Base-by-base conservation (phyloP, 1,284 basidiomycete genomes). In the Boletus hoseneyae region DNA sequence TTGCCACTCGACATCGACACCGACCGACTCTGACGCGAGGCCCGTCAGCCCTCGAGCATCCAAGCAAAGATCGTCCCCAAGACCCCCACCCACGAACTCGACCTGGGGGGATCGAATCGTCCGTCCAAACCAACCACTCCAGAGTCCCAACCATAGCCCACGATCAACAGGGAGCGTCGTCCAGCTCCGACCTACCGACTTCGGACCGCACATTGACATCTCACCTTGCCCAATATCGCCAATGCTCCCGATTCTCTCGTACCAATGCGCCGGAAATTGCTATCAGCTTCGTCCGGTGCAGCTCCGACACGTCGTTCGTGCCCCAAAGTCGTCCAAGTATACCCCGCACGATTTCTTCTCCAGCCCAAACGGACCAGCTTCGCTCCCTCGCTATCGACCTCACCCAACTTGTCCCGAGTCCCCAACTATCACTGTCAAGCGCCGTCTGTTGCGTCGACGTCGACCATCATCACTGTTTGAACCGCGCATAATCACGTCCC, bases 351-450 rank as follows among this genome's bases (percentile, higher is more conserved):
- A 29, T 29, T 16, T 16, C 19, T 25, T 15, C 9, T 23, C 21
- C 19, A 34, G 19, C 34, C n/a, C 15, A 44, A 45, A 40, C 7
- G 27, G 18, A 30, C n/a, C n/a, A n/a, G n/a, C n/a, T n/a, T n/a
- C n/a, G n/a, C n/a, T n/a, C 33, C 44, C 3, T 6, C 38, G 30
- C 8, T 39, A 34, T 46, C 39, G 44, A 57, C 39, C 13, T 25
- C 23, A 5, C 6, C 29, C 29, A 30, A 7, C 29, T 46, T 27
- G 3, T 36, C 36, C 38, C 37, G 33, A 48, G 42, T 38, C 25
- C 42, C 48, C 48, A 44, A 44, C 16, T 2, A 16, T 15, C 27
- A 27, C 8, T 11, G 27, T 9, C 10, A 29, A 25, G 41, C n/a
- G 45, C 40, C 21, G 15, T 29, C 8, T 29, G 9, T 9, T 29